Conservation (phyloP, 202 grass and related monocot genomes). For the Digitaria exilis region DNA sequence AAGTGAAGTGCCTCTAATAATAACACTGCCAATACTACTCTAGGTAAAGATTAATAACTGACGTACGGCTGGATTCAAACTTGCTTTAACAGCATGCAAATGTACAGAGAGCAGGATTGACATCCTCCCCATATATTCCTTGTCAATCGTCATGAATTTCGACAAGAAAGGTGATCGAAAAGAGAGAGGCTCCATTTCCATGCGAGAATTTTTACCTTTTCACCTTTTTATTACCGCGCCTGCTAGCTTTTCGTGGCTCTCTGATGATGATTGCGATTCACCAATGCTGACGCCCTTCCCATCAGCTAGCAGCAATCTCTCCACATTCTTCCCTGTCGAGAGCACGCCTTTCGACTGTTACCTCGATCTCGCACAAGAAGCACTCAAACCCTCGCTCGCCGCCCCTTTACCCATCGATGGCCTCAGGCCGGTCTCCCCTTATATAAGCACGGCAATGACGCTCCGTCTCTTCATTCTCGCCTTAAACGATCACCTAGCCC, state of each 20-base stretch:
- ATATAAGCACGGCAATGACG: constrained; percentile 54
- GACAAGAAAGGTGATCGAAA: constrained; percentile 63
- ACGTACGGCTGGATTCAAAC: constrained; percentile 20
- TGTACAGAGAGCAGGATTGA: constrained; percentile 6
- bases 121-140: constrained; percentile 34
- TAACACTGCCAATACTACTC: background rate
- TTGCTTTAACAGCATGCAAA: constrained; percentile 41
- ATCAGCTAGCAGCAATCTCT: constrained; percentile 41
- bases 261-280: constrained; percentile 59
- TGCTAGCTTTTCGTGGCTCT: constrained; percentile 38
- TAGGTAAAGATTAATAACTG: constrained; percentile 2
- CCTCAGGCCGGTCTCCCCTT: constrained; percentile 43
- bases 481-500: background rate
- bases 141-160: constrained; percentile 57
- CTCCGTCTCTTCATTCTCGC: background rate
- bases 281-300: constrained; percentile 59
- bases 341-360: constrained; percentile 52
- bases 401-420: constrained; percentile 26
- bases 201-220: constrained; percentile 47
- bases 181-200: constrained; percentile 11
- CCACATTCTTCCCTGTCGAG: constrained; percentile 55
- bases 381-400: constrained; percentile 52
- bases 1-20: background rate
- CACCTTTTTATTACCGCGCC: constrained; percentile 50
- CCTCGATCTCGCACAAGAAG: constrained; percentile 45